A percentile compares a stretch with the other conserved stretches of the same genome.
Conservation (phyloP, 2,329 filamentous ascomycete species). For the Clarireedia monteithiana region DNA sequence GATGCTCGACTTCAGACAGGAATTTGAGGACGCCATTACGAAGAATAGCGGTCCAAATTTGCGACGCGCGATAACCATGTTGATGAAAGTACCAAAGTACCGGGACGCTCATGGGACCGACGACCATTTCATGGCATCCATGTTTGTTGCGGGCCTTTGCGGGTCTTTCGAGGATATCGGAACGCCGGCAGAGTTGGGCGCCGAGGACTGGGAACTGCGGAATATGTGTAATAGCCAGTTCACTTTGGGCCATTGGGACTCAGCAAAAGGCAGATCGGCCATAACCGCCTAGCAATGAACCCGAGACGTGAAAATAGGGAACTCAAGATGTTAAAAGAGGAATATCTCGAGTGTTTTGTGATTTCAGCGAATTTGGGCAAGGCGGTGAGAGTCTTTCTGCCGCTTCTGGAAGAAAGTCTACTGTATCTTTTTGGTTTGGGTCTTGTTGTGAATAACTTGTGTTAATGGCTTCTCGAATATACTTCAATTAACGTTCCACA, state of each 20-base stretch:
- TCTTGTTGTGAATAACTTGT: too few species aligned
- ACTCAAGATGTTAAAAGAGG: too few species aligned
- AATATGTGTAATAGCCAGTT: constrained; percentile 26
- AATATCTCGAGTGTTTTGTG: too few species aligned
- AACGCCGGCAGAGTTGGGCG: constrained; percentile 37
- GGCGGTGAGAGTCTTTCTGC: too few species aligned
- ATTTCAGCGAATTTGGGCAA: too few species aligned
- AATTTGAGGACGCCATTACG: constrained; percentile 51
- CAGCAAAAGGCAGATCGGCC: background rate
- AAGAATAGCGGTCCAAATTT: constrained; percentile 47
- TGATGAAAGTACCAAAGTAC: constrained; percentile 62
- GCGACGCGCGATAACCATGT: constrained; percentile 45
- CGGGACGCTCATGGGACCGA: constrained; percentile 62
- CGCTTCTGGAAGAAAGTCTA: too few species aligned
- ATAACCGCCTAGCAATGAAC: too few species aligned
- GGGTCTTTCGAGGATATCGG: constrained; percentile 41
- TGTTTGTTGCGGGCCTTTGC: constrained; percentile 53
- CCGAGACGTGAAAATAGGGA: too few species aligned
- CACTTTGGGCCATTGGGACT: constrained; percentile 33
- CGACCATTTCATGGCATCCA: constrained; percentile 60
- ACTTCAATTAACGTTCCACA: too few species aligned
- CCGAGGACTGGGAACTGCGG: constrained; percentile 55
- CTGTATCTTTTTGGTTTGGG: too few species aligned
- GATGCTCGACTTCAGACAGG: constrained; percentile 59
- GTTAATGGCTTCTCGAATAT: too few species aligned